phyloP scores from a whole-genome alignment of 148 eudicot species.

The Dysphania ambrosioides region DNA sequence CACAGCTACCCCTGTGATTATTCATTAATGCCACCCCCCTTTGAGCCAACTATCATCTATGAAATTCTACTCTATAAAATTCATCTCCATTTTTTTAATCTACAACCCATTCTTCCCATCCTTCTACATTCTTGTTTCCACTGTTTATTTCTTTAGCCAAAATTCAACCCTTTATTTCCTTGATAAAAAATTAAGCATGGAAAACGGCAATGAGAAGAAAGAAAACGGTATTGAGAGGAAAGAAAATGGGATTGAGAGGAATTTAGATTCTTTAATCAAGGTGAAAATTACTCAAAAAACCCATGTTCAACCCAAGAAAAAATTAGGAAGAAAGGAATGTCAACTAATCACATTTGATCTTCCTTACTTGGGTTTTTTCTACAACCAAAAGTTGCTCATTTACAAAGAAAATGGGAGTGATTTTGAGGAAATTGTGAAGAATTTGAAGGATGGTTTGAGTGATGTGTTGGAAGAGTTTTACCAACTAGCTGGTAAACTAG shows the following conservation, averaged over 20 bases:
- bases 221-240: conserved; percentile 22
- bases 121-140: not conserved
- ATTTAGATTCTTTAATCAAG: conserved; percentile 24
- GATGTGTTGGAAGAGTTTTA: conserved; percentile 72
- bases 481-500: conserved; percentile 76
- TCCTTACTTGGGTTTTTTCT: conserved; percentile 83
- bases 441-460: conserved; percentile 60
- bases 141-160: not conserved
- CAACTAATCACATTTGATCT: conserved; percentile 88
- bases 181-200: conserved; percentile 24
- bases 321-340: conserved; percentile 62
- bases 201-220: conserved; percentile 29
- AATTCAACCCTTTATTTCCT: not conserved
- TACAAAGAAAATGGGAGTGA: conserved; percentile 48
- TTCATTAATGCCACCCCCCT: conserved; percentile 35
- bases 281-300: conserved; percentile 49
- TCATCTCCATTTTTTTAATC: not conserved
- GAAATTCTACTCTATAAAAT: conserved; percentile 25
- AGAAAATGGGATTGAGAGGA: not conserved
- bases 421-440: conserved; percentile 48
- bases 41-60: conserved; percentile 19
- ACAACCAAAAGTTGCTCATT: conserved; percentile 78
- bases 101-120: not conserved
- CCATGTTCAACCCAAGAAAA: conserved; percentile 63
- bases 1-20: conserved; percentile 27